Percentiles rank a stretch among this genome's conserved stretches.
Conservation (phyloP, 2,329 filamentous ascomycete species). For the Penicillium aurantiogriseum region DNA sequence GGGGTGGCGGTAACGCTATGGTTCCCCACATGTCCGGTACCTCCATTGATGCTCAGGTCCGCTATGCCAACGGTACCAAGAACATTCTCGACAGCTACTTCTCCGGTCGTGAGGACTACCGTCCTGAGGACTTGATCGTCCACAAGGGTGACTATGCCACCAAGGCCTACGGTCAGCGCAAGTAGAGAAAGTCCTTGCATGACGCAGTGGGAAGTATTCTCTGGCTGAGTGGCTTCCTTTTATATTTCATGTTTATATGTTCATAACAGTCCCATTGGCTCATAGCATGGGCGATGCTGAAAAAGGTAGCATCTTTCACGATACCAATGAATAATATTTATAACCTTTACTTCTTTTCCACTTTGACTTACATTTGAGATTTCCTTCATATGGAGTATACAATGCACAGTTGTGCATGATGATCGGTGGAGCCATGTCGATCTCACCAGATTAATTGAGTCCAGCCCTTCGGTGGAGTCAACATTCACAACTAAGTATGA, state of each 20-base stretch:
- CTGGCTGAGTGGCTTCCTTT: neutral
- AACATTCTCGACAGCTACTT: slow-evolving; percentile 89
- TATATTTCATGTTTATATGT: slow-evolving; percentile 11
- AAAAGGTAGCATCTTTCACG: slow-evolving; percentile 22
- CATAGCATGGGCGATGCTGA: slow-evolving; percentile 9
- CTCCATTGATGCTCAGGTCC: slow-evolving; percentile 94
- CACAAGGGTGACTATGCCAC: slow-evolving; percentile 89
- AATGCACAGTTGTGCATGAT: neutral
- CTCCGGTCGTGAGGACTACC: slow-evolving; percentile 81
- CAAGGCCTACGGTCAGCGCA: slow-evolving; percentile 81
- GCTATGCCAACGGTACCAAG: slow-evolving; percentile 86
- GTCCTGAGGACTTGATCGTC: slow-evolving; percentile 86
- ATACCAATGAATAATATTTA: slow-evolving; percentile 26
- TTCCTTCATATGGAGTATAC: neutral
- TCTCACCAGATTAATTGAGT: neutral
- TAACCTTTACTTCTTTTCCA: neutral
- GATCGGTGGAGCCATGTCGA: slow-evolving; percentile 6
- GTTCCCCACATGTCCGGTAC: slow-evolving; percentile 99
- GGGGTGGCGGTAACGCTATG: slow-evolving; percentile 97
- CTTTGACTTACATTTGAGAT: neutral
- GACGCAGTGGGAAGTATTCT: neutral
- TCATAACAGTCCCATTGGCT: slow-evolving; percentile 12
- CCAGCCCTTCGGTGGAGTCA: neutral
- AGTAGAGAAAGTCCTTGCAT: slow-evolving; percentile 22
- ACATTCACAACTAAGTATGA: neutral